These are phyloP conservation scores for Volvox reticuliferus DNA, from an alignment of 139 green algal genomes.

Conservation along the genomic window DNA sequence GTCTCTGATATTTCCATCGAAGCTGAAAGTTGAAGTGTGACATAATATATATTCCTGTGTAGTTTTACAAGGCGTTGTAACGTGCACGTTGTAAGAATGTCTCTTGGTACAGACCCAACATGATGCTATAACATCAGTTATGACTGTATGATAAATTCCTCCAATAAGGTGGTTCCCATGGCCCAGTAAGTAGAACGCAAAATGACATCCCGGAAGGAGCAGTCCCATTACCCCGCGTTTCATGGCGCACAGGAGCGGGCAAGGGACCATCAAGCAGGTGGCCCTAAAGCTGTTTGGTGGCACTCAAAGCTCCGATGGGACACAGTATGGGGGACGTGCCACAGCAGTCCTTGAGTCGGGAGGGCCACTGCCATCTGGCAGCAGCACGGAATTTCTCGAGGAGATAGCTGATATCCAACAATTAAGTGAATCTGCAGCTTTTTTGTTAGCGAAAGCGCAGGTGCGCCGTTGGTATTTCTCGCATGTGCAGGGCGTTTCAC, in stretches of 20 bases:
- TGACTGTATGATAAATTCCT: not conserved
- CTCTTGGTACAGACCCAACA: not conserved
- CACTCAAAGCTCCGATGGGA: not conserved
- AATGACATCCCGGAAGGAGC: not conserved
- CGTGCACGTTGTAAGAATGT: not conserved
- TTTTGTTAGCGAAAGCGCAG: not conserved
- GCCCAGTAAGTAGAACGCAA: slow-evolving; percentile 21
- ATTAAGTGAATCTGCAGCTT: not conserved
- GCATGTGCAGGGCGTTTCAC: not conserved
- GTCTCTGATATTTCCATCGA: too few species aligned
- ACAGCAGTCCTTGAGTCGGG: not conserved
- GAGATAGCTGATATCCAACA: slow-evolving; percentile 24
- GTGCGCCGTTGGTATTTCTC: not conserved
- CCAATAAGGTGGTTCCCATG: slow-evolving; percentile 35
- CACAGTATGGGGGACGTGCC: not conserved
- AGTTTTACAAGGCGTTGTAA: too few species aligned
- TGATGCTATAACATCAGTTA: not conserved
- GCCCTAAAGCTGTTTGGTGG: not conserved
- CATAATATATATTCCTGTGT: too few species aligned
- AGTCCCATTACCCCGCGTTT: not conserved
- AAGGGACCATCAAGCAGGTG: slow-evolving; percentile 24
- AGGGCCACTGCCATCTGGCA: not conserved
- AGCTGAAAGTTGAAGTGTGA: too few species aligned
- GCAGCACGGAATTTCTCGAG: slow-evolving; percentile 11
- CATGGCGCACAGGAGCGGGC: not conserved